These are phyloP conservation scores for Schizochytrium sp. DNA, from an alignment of 108 stramenopile genomes.

Conservation along the genomic window DNA sequence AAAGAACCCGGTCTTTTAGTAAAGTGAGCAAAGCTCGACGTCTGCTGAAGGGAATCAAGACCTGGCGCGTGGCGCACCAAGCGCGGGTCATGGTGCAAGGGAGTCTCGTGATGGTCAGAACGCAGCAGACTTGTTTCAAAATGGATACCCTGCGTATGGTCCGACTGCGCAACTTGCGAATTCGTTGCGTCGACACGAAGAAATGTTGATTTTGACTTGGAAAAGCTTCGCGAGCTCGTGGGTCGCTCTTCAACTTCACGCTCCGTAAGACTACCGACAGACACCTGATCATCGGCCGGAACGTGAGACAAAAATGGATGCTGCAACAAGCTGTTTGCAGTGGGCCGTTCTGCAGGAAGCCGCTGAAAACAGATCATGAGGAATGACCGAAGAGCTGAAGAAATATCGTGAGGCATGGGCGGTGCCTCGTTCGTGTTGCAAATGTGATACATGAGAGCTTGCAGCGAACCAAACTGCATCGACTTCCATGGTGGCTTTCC, in stretches of 20 bases:
- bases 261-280: not conserved
- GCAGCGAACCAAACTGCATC: not conserved
- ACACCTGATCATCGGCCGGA: not conserved
- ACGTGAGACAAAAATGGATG: not conserved
- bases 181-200: too few relatives aligned
- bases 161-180: too few relatives aligned
- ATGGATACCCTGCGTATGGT: too few relatives aligned
- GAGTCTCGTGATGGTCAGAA: too few relatives aligned
- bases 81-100: too few relatives aligned
- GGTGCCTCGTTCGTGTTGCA: not conserved
- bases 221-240: not conserved
- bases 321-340: not conserved
- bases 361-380: not conserved
- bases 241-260: not conserved
- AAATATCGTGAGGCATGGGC: constrained; percentile 19
- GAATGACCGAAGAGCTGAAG: not conserved
- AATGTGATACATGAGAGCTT: constrained; percentile 15
- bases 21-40: too few relatives aligned
- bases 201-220: not conserved
- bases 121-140: too few relatives aligned
- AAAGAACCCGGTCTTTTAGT: too few relatives aligned
- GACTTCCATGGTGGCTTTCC: constrained; percentile 28
- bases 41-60: too few relatives aligned
- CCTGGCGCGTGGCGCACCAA: too few relatives aligned
- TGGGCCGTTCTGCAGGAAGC: not conserved